phyloP scores from a whole-genome alignment of 202 grass and related monocot species.

The Schoenoplectus triqueter region DNA sequence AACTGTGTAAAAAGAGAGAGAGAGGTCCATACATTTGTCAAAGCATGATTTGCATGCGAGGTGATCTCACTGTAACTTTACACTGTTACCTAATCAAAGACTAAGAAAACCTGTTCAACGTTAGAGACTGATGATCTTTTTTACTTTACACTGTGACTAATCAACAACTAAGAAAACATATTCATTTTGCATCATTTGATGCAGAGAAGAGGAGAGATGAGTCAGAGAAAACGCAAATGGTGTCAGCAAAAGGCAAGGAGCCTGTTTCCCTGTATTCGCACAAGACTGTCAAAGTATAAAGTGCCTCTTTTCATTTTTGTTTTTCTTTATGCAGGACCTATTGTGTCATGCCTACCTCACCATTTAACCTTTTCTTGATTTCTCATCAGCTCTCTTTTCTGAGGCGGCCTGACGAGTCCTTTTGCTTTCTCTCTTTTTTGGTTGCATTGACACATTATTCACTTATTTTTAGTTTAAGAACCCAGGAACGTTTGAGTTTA shows the following conservation, averaged over 20 bases:
- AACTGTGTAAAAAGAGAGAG: too few species aligned
- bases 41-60: slow-evolving; percentile 34
- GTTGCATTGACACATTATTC: background rate
- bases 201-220: background rate
- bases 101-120: slow-evolving; percentile 23
- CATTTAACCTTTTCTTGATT: slow-evolving; percentile 29
- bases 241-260: slow-evolving; percentile 39
- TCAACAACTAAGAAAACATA: slow-evolving; percentile 28
- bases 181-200: slow-evolving; percentile 34
- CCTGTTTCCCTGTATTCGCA: slow-evolving; percentile 32
- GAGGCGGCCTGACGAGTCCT: slow-evolving; percentile 8
- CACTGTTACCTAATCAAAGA: slow-evolving; percentile 27
- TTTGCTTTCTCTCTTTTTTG: slow-evolving; percentile 1
- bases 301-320: slow-evolving; percentile 26
- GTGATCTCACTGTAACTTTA: slow-evolving; percentile 27
- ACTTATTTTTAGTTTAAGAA: too few species aligned
- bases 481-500: too few species aligned
- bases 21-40: slow-evolving; percentile 10
- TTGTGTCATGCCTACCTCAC: slow-evolving; percentile 41
- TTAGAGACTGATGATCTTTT: background rate
- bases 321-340: slow-evolving; percentile 16
- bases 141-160: background rate
- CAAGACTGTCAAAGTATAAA: slow-evolving; percentile 37
- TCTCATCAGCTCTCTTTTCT: slow-evolving; percentile 8
- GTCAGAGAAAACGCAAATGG: slow-evolving; percentile 8